Evolutionary conservation across 176 grass and related monocot species (phyloP).

Genomic region (Juncus effusus): DNA sequence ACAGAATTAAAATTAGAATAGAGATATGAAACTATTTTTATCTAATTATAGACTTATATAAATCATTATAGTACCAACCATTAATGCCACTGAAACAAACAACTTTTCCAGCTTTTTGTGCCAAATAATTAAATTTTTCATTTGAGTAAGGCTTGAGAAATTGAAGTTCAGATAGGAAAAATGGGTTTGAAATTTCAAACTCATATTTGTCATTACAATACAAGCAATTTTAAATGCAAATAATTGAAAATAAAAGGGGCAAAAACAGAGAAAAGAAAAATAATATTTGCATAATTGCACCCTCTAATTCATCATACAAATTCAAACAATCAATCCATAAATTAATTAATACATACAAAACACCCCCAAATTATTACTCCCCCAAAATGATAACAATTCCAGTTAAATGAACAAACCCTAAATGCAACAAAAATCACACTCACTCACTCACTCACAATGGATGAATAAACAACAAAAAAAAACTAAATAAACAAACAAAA

Average conservation of each 20-base stretch:
- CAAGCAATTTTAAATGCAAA: no score
- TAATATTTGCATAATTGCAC: conserved; percentile 27
- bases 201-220: no score
- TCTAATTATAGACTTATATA: no score
- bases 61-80: no score
- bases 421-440: conserved; percentile 23
- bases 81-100: no score
- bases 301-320: conserved; percentile 10
- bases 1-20: no score
- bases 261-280: conserved; percentile 14
- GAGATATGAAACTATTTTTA: no score
- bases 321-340: conserved; percentile 20
- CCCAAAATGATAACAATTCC: conserved; percentile 18
- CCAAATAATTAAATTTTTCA: no score
- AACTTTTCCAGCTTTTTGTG: no score
- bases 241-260: background rate
- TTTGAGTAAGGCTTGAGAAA: no score
- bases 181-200: no score
- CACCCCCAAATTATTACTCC: conserved; percentile 17
- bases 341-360: conserved; percentile 30
- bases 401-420: conserved; percentile 19
- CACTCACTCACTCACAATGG: background rate
- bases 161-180: no score
- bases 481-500: conserved; percentile 25
- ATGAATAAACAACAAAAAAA: conserved; percentile 10